Conservation (phyloP, 2,329 filamentous ascomycete genomes). For the Xylaria sp. region DNA sequence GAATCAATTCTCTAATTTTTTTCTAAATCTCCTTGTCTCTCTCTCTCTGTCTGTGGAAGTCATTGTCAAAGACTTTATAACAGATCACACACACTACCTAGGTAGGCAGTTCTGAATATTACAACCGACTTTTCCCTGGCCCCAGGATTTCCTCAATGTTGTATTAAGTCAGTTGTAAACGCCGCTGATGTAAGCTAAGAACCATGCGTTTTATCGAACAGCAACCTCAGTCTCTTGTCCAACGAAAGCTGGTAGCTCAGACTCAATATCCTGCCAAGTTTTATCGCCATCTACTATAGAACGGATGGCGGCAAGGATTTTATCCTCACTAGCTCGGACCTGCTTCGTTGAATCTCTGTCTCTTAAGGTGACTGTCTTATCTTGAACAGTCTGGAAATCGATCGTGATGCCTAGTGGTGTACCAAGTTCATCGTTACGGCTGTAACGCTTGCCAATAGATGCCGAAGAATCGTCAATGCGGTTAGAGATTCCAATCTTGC, state of each 20-base stretch:
- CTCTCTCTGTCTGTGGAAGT: background rate
- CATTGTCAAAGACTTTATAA: constrained; percentile 1
- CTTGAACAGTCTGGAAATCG: constrained; percentile 94
- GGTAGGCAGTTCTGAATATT: background rate
- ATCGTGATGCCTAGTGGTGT: constrained; percentile 94
- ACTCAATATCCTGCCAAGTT: constrained; percentile 74
- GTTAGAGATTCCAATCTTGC: constrained; percentile 80
- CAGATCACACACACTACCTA: background rate
- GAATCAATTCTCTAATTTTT: background rate
- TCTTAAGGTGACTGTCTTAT: constrained; percentile 85
- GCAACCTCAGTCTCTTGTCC: constrained; percentile 70
- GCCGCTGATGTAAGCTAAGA: too few species aligned
- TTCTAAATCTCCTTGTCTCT: too few species aligned
- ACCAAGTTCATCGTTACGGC: constrained; percentile 93
- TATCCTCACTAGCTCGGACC: constrained; percentile 83
- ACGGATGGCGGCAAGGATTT: constrained; percentile 77
- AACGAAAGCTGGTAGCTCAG: constrained; percentile 85
- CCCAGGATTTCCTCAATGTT: background rate
- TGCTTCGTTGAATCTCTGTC: constrained; percentile 93
- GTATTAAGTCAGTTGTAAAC: background rate
- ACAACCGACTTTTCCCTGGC: background rate
- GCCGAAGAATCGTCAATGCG: constrained; percentile 90
- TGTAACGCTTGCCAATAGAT: constrained; percentile 93
- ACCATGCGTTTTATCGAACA: constrained; percentile 18
- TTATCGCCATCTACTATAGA: constrained; percentile 61